These are phyloP conservation scores for Dipteronia sinensis DNA, from an alignment of 345 rosid species.

Conservation along the genomic window DNA sequence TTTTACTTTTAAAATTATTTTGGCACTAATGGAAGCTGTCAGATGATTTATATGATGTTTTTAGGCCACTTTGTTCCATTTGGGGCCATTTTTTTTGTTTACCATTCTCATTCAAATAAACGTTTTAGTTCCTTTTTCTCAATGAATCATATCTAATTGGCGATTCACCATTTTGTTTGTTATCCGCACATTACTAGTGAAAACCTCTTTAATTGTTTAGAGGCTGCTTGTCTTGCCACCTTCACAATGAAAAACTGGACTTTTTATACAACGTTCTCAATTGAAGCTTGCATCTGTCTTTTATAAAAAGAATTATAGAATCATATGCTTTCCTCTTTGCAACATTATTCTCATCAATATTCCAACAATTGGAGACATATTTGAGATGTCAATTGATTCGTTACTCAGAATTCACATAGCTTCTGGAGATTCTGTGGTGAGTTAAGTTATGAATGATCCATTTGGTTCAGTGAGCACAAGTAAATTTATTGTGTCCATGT, in stretches of 20 bases:
- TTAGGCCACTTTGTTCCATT: not conserved
- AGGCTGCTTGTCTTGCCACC: not conserved
- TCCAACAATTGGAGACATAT: constrained; percentile 53
- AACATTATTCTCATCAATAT: constrained; percentile 56
- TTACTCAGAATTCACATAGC: too few species aligned
- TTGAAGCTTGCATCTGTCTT: not conserved
- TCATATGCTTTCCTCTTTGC: constrained; percentile 22
- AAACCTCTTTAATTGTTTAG: not conserved
- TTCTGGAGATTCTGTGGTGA: too few species aligned
- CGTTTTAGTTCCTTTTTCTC: too few species aligned
- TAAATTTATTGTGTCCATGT: too few species aligned
- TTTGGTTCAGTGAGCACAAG: too few species aligned
- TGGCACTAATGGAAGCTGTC: not conserved
- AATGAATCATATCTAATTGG: too few species aligned
- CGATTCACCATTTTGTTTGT: too few species aligned
- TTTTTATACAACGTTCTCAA: not conserved
- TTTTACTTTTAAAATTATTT: not conserved
- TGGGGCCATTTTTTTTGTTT: not conserved
- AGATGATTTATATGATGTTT: not conserved
- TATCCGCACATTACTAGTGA: too few species aligned
- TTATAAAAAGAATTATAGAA: not conserved
- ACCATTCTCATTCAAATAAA: not conserved
- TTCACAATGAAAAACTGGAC: not conserved
- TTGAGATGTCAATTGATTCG: constrained; percentile 29
- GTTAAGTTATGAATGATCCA: too few species aligned